phyloP scores from a whole-genome alignment of 2,329 filamentous ascomycete species.

The Helicocarpus griseus region DNA sequence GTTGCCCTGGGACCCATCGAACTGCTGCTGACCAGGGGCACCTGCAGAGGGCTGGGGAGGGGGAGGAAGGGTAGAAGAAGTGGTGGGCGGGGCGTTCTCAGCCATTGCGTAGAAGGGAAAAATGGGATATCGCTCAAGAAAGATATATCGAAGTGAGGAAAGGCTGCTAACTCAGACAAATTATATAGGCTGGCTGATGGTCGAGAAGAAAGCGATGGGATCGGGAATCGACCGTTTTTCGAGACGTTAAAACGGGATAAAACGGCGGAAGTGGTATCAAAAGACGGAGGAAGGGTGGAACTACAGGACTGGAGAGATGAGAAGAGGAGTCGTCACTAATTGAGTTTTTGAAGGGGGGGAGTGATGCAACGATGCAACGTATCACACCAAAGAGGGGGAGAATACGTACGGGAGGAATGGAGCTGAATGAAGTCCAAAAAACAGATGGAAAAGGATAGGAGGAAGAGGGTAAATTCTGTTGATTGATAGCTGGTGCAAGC shows the following conservation, averaged over 20 bases:
- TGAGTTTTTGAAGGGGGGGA: slow-evolving; percentile 18
- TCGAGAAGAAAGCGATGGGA: not conserved
- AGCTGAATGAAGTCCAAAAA: slow-evolving; percentile 7
- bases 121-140: slow-evolving; percentile 14
- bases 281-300: slow-evolving; percentile 4
- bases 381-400: no score
- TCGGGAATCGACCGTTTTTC: no score
- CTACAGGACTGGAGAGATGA: slow-evolving; percentile 8
- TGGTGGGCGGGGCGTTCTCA: slow-evolving; percentile 58
- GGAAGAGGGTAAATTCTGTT: not conserved
- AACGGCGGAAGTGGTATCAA: no score
- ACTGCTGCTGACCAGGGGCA: slow-evolving; percentile 56
- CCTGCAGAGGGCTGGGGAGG: slow-evolving; percentile 59
- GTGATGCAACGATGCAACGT: slow-evolving; percentile 11
- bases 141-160: slow-evolving; percentile 15
- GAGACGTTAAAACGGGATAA: no score
- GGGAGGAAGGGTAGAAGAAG: slow-evolving; percentile 57
- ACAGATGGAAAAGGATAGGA: not conserved
- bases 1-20: slow-evolving; percentile 62
- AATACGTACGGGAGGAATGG: slow-evolving; percentile 3
- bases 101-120: slow-evolving; percentile 52
- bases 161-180: slow-evolving; percentile 13
- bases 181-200: slow-evolving; percentile 7
- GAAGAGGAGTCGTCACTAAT: no score
- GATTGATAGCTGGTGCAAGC: not conserved